These are phyloP conservation scores for Fusarium xylarioides DNA, from an alignment of 2,329 filamentous ascomycete species.

Conservation along the genomic window DNA sequence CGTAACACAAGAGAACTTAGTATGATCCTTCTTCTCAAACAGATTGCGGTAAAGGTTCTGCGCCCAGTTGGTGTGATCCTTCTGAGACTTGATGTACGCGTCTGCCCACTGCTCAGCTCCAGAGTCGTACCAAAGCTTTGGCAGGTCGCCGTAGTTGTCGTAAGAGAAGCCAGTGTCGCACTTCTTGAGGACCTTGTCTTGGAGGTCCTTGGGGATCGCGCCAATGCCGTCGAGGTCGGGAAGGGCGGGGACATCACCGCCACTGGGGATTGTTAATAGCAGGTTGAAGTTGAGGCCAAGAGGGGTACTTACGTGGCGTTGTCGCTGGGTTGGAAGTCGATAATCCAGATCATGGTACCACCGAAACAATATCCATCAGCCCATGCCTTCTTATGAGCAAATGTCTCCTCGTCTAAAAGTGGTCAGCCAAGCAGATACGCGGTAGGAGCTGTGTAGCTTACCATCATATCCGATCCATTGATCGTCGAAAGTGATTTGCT, in stretches of 20 bases:
- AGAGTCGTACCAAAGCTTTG: background rate
- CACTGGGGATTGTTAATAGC: too few relatives aligned
- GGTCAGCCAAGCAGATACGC: background rate
- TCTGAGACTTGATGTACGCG: background rate
- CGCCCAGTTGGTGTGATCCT: background rate
- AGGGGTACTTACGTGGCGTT: background rate
- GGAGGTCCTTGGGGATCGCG: background rate
- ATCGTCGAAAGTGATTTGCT: constrained; percentile 35
- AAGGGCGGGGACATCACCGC: background rate
- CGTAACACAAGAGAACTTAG: background rate
- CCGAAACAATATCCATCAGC: constrained; percentile 24
- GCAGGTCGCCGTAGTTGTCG: background rate
- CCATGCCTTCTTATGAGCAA: constrained; percentile 20
- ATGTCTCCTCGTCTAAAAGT: constrained; percentile 33
- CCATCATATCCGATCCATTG: constrained; percentile 42
- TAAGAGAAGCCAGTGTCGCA: background rate
- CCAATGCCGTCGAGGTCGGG: background rate
- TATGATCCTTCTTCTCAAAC: background rate
- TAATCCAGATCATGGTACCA: constrained; percentile 31
- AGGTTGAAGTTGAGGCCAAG: too few relatives aligned
- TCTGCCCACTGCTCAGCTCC: constrained; percentile 2
- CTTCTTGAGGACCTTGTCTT: background rate
- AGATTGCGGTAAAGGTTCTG: background rate
- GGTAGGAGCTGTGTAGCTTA: accelerated
- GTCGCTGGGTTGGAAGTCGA: constrained; percentile 12